Evolutionary conservation across 495 filamentous ascomycete genomes (phyloP), one percentile per base, ranked within the genome.

Genomic region (Hypoxylon fragiforme): DNA sequence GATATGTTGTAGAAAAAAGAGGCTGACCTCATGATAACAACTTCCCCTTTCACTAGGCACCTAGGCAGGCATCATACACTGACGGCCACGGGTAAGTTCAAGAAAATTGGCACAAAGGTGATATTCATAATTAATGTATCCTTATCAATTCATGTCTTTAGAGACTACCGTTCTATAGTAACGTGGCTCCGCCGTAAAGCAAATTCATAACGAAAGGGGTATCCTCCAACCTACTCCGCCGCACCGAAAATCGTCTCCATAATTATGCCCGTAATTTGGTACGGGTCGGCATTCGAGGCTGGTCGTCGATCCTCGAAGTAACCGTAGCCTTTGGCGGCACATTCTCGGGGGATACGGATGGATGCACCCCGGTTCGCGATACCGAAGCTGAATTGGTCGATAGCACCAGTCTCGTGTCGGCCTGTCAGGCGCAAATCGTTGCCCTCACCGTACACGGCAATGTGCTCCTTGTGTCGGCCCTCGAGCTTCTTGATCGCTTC

Each of bases 271-370:
- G 90, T 95, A 69, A 96, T 91, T 77, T 91, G 92, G 78, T 98
- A 98, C 19, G 94, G 94, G 75, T 95, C 91, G 57, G 85, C 94
- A 70, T 98, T 98, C 68, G 87, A 92, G 36, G 94, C 94, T 37
- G 94, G 94, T 63, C 94, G 82, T 69, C 94, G 85, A 64, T 98
- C 94, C 80, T 98, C 94, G 60, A 98, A 97, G 83, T 98, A 98
- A 62, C 94, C 94, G 77, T 89, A 95, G 73, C 91, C 91, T 72
- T 96, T 91, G 72, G 90, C 90, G 45, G 88, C 94, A 69, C 80
- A 82, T 64, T 90, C 86, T 66, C 94, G 85, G 62, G 95, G 95
- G 57, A 98, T 92, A 80, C 94, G 91, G 67, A 97, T 90, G 54
- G 82, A 87, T 38, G 90, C 88, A 72, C 94, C 92, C 78, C 94